Evolutionary conservation across 805 yeast species (phyloP), one percentile per base, ranked within the genome.

Genomic region (Hermanozyma aechmeae): DNA sequence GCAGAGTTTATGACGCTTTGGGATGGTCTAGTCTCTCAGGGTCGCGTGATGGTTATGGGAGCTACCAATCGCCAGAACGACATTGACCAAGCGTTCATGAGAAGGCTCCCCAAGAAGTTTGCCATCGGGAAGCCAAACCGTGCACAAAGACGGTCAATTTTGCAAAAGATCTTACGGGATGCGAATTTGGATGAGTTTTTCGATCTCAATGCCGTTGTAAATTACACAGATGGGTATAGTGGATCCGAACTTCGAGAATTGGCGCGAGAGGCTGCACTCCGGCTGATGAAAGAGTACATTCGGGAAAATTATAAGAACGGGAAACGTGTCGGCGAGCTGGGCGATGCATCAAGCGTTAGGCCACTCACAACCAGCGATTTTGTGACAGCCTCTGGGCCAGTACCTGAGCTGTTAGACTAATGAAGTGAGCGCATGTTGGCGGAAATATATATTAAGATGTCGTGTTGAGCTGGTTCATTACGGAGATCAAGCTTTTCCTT

Each of bases 1-100:
- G 95, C 97, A 1, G 97, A 89, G 54, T 92, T 89, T 48, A 89
- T 89, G 96, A 85, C 96, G 0, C 60, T 89, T 28, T 89, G 97
- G 97, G 98, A 89, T 53, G 98, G 98, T 0, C 61, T 89, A 18
- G 57, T 71, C 6, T 69, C 81, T 7, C 73, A 77, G 34, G 94
- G 95, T 2, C 66, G 95, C 26, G 71, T 92, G 4, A 60, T 89
- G 61, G 85, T 89, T 2, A 69, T 89, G 44, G 98, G 97, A 3
- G 97, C 97, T 7, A 89, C 98, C 1, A 89, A 89, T 51, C 66
- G 98, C 39, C 86, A 92, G 24, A 71, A 72, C 35, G 98, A 89
- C 51, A 89, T 89, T 25, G 98, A 89, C 49, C 70, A 73, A 37
- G 98, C 98, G 2, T 84, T 89, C 47, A 62, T 92, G 58, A 72